Conservation (phyloP, 371 early-diverging fungal genomes). For the Mortierella sp. region DNA sequence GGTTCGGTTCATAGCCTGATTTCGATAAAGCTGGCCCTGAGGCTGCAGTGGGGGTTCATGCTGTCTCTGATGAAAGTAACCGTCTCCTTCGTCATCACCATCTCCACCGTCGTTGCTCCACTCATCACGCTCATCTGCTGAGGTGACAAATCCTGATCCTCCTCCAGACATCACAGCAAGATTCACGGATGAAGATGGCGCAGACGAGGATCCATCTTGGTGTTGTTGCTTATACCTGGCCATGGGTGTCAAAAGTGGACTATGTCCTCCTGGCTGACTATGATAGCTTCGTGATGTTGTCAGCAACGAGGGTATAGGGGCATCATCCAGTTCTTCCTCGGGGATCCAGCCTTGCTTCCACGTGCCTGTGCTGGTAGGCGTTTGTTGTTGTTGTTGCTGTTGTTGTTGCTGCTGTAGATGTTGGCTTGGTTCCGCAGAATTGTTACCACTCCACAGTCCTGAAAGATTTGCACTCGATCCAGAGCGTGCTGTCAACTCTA, state of each 20-base stretch:
- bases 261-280: slow-evolving; percentile 4
- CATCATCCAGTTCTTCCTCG: slow-evolving; percentile 31
- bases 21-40: background rate
- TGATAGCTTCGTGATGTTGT: slow-evolving; percentile 34
- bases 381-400: slow-evolving; percentile 28
- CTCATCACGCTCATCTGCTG: slow-evolving; percentile 46
- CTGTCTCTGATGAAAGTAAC: slow-evolving; percentile 9
- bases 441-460: slow-evolving; percentile 20
- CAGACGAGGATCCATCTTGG: slow-evolving; percentile 39
- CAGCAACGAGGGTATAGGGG: slow-evolving; percentile 32
- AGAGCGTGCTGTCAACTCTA: slow-evolving; percentile 39
- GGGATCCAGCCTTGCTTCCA: slow-evolving; percentile 54
- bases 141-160: slow-evolving; percentile 22
- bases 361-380: slow-evolving; percentile 19
- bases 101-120: slow-evolving; percentile 47
- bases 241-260: slow-evolving; percentile 42
- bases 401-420: slow-evolving; percentile 15
- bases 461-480: slow-evolving; percentile 28
- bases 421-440: slow-evolving; percentile 3
- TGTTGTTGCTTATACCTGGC: slow-evolving; percentile 40
- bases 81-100: slow-evolving; percentile 48
- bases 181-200: slow-evolving; percentile 37
- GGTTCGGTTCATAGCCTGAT: background rate
- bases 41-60: slow-evolving; percentile 2
- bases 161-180: slow-evolving; percentile 9